Evolutionary conservation across 2,329 filamentous ascomycete genomes (phyloP), one percentile per base, ranked within the genome.

Genomic region (Pseudopyricularia javanii): DNA sequence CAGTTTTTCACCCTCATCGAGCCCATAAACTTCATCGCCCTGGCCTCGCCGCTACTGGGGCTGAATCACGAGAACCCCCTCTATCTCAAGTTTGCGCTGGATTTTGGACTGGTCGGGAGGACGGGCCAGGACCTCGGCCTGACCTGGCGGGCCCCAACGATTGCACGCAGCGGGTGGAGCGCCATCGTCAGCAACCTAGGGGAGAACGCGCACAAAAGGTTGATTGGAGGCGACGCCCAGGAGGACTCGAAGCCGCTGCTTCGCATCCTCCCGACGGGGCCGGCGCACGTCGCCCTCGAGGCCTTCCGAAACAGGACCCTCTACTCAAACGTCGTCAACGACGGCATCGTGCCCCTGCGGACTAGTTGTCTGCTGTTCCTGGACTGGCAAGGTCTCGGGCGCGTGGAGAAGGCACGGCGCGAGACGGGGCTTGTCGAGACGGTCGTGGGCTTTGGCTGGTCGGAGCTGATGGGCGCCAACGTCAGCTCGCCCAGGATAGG

Each of bases 321-420:
- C 1, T 97, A 97, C 66, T 95, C 91, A 2, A 97, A 97, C 62
- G 91, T 97, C 12, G 91, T 97, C 59, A 97, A 97, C 63, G 91
- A 97, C 68, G 91, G 91, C 3, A 96, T 98, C 59, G 93, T 98
- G 4, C 93, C 93, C 3, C 71, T 98, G 33, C 82, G 93, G 22
- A 98, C 93, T 4, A 97, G 91, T 57, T 98, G 91, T 66, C 73
- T 98, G n/a, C 70, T 98, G 6, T 98, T 98, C 62, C 73, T 98
- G 1, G 93, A 98, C 64, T 98, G 93, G 93, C 86, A 91, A 68
- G 93, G 93, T 0, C 73, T 98, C 3, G 91, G 86, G 5, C 85
- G 89, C 37, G 93, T 98, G 1, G 90, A 97, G 59, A 98, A 98
- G 68, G 91, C 93, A 11, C 80, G 91, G 22, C 75, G 93, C 64